phyloP scores from a whole-genome alignment of 2,329 filamentous ascomycete genomes.

The Pseudocercospora cruenta region DNA sequence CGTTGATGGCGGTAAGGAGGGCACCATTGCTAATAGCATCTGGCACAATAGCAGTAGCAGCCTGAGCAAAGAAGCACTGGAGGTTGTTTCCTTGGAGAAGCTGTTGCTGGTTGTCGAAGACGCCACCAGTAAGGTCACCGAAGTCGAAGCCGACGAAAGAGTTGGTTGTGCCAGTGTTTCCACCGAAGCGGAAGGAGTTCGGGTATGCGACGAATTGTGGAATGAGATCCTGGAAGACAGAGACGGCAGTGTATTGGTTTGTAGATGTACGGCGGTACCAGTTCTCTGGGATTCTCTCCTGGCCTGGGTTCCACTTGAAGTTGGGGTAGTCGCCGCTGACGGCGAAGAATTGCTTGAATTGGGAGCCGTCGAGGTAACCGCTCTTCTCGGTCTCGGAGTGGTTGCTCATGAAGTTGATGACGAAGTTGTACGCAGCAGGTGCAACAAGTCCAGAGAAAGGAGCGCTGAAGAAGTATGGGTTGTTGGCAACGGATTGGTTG shows the following conservation, averaged over 20 bases:
- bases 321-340: slow-evolving; percentile 9
- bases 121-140: slow-evolving; percentile 42
- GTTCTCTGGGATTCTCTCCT: slow-evolving; percentile 25
- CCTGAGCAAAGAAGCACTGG: too few species aligned
- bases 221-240: slow-evolving; percentile 22
- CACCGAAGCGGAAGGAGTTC: slow-evolving; percentile 33
- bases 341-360: slow-evolving; percentile 29
- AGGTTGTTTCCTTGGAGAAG: too few species aligned
- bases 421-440: not conserved
- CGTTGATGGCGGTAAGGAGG: too few species aligned
- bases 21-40: too few species aligned
- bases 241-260: slow-evolving; percentile 21
- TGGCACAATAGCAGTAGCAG: too few species aligned
- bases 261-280: slow-evolving; percentile 25
- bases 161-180: slow-evolving; percentile 39
- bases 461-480: slow-evolving; percentile 38
- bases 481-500: slow-evolving; percentile 34
- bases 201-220: slow-evolving; percentile 19
- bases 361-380: slow-evolving; percentile 22
- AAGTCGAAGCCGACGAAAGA: slow-evolving; percentile 41
- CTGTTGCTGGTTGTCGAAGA: too few species aligned
- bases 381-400: slow-evolving; percentile 16
- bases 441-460: too few species aligned
- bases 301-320: slow-evolving; percentile 23
- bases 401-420: slow-evolving; percentile 16